Percentiles rank a stretch among this genome's conserved stretches.
Conservation (phyloP, 2,329 filamentous ascomycete species). For the Rutstroemia sp. region DNA sequence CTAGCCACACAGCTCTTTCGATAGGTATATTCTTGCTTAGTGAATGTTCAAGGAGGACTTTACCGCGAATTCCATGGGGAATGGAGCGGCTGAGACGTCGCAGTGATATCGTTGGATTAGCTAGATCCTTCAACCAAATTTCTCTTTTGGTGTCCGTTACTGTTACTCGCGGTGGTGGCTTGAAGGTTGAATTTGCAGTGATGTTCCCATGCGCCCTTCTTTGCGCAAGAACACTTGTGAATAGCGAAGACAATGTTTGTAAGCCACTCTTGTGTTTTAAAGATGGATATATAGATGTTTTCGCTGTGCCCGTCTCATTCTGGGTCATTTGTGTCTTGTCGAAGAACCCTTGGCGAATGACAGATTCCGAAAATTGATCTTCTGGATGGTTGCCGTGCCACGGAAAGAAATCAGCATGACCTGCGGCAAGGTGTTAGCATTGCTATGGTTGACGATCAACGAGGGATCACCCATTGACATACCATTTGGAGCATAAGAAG, state of each 20-base stretch:
- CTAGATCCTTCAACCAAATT: slow-evolving; percentile 85
- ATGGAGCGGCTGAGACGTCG: slow-evolving; percentile 86
- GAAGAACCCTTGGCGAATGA: slow-evolving; percentile 76
- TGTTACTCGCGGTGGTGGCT: slow-evolving; percentile 88
- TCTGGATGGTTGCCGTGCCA: slow-evolving; percentile 88
- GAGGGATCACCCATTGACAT: slow-evolving; percentile 20
- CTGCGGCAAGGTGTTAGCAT: slow-evolving; percentile 31
- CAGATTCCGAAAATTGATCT: slow-evolving; percentile 72
- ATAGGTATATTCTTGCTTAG: slow-evolving; percentile 83
- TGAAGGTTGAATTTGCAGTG: slow-evolving; percentile 77
- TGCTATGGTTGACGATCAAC: neutral
- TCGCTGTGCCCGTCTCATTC: slow-evolving; percentile 70
- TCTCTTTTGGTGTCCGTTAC: slow-evolving; percentile 94
- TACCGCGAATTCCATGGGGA: slow-evolving; percentile 85
- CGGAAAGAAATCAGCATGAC: slow-evolving; percentile 74
- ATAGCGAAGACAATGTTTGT: slow-evolving; percentile 73
- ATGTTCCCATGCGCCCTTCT: slow-evolving; percentile 71
- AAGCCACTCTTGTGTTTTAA: slow-evolving; percentile 83
- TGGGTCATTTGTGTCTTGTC: slow-evolving; percentile 67
- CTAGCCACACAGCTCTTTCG: slow-evolving; percentile 85
- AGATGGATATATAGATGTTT: slow-evolving; percentile 62
- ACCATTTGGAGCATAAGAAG: slow-evolving; percentile 41
- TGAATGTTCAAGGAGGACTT: slow-evolving; percentile 84
- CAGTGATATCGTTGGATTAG: slow-evolving; percentile 75
- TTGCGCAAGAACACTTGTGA: slow-evolving; percentile 74